Evolutionary conservation across 768 basidiomycete species (phyloP), one percentile per base, ranked within the genome.

Genomic region (Pleurotus eryngii): DNA sequence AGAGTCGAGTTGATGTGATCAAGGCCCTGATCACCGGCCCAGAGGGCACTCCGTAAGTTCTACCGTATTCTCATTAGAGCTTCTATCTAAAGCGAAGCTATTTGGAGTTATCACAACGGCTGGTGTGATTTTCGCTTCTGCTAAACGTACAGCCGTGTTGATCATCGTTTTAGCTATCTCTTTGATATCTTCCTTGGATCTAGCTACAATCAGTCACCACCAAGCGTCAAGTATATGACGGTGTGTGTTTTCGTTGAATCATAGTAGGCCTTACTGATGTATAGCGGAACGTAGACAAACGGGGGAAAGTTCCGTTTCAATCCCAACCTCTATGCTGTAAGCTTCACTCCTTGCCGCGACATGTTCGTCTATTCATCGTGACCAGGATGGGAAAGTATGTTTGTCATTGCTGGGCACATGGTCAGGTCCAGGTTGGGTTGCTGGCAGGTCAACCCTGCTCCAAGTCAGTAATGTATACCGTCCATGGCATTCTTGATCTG

Each of bases 141-240:
- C 54, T 9, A 45, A 54, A 47, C 47, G 49, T 46, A 15, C 40
- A 26, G 54, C 20, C 11, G 38, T 47, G 65, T 60, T 58, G 63
- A 67, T 49, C 15, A 15, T 39, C 57, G 55, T 46, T 42, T 14
- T 59, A 80, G 84, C 67, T 87, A 79, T 71, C 67, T 95, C 49
- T 98, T 97, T 65, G 95, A 98, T 69, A 93, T 97, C 46, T 95
- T 96, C 74, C 80, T 98, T 5, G 94, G 92, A 9, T 82, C 89
- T 55, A 89, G 81, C 60, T 97, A 97, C 70, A 97, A 95, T 63
- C 85, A 88, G 62, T 77, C 83, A n/a, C 90, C 93, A 6, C 95
- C 95, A 0, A 81, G 71, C 50, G 81, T 82, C 46, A 82, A 81
- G 65, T 82, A 81, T 59, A 81, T 82, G 76, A 87, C 86, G 46